Evolutionary conservation across 169 alveolate genomes (phyloP).

Genomic region (Plasmodium fragile): DNA sequence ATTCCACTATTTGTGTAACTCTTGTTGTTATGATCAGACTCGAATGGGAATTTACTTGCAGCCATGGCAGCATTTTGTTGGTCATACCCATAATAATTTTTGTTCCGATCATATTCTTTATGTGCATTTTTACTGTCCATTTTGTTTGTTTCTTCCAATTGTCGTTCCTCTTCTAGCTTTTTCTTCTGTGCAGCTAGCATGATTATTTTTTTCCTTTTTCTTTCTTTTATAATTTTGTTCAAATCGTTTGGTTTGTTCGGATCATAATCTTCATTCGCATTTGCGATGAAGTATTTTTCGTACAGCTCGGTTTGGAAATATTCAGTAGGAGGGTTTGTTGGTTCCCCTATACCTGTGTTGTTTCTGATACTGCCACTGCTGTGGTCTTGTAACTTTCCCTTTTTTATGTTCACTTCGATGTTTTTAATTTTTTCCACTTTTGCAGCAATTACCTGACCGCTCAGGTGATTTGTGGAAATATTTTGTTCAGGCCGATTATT

Average conservation of each 20-base stretch:
- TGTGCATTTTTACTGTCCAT: not conserved
- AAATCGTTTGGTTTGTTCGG: conserved; percentile 75
- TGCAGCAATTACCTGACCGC: conserved; percentile 1
- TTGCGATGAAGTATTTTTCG: conserved; percentile 65
- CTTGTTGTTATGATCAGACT: not conserved
- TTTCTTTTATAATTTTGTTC: conserved; percentile 76
- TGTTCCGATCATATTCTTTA: conserved; percentile 34
- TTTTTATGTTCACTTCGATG: conserved; percentile 13
- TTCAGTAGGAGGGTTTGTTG: not conserved
- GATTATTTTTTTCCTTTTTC: conserved; percentile 70
- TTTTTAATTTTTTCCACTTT: conserved; percentile 2
- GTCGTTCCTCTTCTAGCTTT: conserved; percentile 45
- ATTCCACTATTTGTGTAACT: conserved; percentile 3
- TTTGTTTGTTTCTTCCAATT: conserved; percentile 22
- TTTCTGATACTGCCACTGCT: not conserved
- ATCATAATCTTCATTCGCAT: conserved; percentile 76
- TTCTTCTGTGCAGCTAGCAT: conserved; percentile 68
- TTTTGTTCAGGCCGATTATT: conserved; percentile 9
- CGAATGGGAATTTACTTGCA: not conserved
- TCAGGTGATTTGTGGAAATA: not conserved
- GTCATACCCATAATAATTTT: conserved; percentile 1
- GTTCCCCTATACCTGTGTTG: not conserved
- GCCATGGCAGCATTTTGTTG: not conserved
- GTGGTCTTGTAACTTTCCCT: not conserved
- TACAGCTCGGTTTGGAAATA: conserved; percentile 29